Conservation (phyloP, 2,329 filamentous ascomycete genomes). For the Proliferodiscus dingleyae region DNA sequence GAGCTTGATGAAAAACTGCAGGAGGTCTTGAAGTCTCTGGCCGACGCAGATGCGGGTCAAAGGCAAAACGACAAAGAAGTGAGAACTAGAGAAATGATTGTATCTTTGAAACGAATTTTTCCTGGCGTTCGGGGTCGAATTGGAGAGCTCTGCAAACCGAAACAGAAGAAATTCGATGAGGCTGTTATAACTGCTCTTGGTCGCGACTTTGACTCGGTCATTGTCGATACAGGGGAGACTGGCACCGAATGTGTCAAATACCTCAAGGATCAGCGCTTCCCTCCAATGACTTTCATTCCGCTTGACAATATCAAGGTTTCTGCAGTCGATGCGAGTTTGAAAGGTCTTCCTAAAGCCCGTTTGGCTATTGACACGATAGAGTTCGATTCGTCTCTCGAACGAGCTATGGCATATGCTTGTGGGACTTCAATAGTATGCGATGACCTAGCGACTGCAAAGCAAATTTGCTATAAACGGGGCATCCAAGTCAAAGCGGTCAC, state of each 20-base stretch:
- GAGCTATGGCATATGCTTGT: slow-evolving; percentile 91
- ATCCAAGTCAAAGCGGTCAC: slow-evolving; percentile 93
- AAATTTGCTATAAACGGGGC: slow-evolving; percentile 76
- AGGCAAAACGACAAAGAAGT: slow-evolving; percentile 81
- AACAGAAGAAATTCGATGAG: slow-evolving; percentile 94
- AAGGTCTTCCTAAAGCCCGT: slow-evolving; percentile 79
- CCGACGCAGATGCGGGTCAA: slow-evolving; percentile 78
- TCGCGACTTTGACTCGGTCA: slow-evolving; percentile 86
- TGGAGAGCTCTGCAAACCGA: slow-evolving; percentile 88
- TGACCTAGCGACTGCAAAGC: slow-evolving; percentile 76
- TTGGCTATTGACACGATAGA: slow-evolving; percentile 95
- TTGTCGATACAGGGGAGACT: slow-evolving; percentile 93
- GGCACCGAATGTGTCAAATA: slow-evolving; percentile 93
- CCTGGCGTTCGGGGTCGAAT: slow-evolving; percentile 88
- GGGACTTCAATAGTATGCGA: slow-evolving; percentile 95
- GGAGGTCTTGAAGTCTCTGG: slow-evolving; percentile 73
- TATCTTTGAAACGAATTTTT: slow-evolving; percentile 82
- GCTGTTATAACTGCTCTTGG: slow-evolving; percentile 90
- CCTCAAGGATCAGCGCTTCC: slow-evolving; percentile 81
- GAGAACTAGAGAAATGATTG: slow-evolving; percentile 75
- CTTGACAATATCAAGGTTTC: slow-evolving; percentile 97
- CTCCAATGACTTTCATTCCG: slow-evolving; percentile 90
- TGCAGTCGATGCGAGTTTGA: slow-evolving; percentile 82
- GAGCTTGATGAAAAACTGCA: slow-evolving; percentile 91
- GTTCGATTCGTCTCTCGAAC: slow-evolving; percentile 81